Base-by-base conservation (phyloP, 2,329 filamentous ascomycete species). In the Nothophoma quercina region DNA sequence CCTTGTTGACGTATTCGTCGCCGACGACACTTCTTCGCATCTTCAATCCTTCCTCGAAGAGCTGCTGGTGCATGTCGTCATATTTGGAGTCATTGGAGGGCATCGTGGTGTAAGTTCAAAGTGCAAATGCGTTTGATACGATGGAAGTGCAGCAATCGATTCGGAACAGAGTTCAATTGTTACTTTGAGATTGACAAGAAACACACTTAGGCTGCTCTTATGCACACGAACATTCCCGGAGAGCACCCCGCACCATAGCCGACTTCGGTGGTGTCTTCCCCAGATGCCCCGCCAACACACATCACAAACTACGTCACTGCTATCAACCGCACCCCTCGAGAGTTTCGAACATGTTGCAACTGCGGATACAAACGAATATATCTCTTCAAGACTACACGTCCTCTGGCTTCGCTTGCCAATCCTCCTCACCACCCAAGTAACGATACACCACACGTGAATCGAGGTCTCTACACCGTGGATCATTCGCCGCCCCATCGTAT, bases 41-140 rank as follows among this genome's bases (percentile, higher is more conserved):
- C 63, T 83, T 78, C 48, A 88, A 75, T 28, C 86, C 86, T 58
- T 83, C 79, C 6, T 85, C 81, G 72, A 85, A 88, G 36, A 87
- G 78, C 40, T 80, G 73, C 60, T 83, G 80, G 73, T 86, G 78
- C 43, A 73, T 65, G 21, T 71, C 71, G 35, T 76, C 70, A 62
- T 75, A 70, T 25, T 76, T 75, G 1, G 75, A 71, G 46, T 77
- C 72, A 52, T 71, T 72, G 23, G 74, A 77, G 15, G 50, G 50
- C 74, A 76, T 77, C 48, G 3, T 35, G 15, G 29, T 7, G 8
- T 12, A 7, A 34, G 15, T 16, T 26, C 12, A 6, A 21, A n/a
- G 4, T 15, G 13, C 4, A 18, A 35, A 35, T 6, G 18, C 12
- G 25, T 7, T 7, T 26, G 12, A 7, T 26, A 7, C 12, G 28